These are phyloP conservation scores for Cytospora piceae DNA, from an alignment of 2,329 filamentous ascomycete species.

Conservation along the genomic window DNA sequence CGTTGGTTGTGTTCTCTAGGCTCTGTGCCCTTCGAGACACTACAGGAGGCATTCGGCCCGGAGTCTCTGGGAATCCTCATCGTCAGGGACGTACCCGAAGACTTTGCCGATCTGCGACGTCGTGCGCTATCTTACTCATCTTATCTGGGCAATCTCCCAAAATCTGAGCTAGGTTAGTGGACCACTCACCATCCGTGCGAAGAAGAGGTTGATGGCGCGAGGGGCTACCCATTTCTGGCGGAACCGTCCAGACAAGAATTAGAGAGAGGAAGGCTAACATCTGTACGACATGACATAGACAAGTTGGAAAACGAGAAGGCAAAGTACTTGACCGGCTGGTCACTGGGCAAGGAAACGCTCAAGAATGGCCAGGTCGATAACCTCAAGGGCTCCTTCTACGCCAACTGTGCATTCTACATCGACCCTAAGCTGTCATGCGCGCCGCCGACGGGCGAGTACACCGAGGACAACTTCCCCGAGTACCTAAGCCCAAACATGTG, in stretches of 20 bases:
- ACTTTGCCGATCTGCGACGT: constrained; percentile 73
- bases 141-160: constrained; percentile 81
- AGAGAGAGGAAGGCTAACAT: not conserved
- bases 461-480: constrained; percentile 72
- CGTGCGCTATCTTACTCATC: constrained; percentile 83
- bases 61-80: constrained; percentile 89
- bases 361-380: constrained; percentile 79
- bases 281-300: constrained; percentile 39
- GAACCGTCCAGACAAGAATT: not conserved
- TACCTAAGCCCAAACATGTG: constrained; percentile 91
- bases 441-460: constrained; percentile 61
- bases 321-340: constrained; percentile 76
- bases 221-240: not conserved
- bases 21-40: constrained; percentile 66
- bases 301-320: constrained; percentile 62
- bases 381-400: constrained; percentile 82
- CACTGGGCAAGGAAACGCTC: constrained; percentile 78
- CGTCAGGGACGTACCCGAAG: constrained; percentile 79
- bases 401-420: constrained; percentile 80
- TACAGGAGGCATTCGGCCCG: constrained; percentile 85
- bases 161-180: constrained; percentile 67
- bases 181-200: no score
- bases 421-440: constrained; percentile 65
- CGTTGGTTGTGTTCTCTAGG: constrained; percentile 47
- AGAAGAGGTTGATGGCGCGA: not conserved